Evolutionary conservation across 495 filamentous ascomycete genomes (phyloP).

Genomic region (Aspergillus kassunensis): DNA sequence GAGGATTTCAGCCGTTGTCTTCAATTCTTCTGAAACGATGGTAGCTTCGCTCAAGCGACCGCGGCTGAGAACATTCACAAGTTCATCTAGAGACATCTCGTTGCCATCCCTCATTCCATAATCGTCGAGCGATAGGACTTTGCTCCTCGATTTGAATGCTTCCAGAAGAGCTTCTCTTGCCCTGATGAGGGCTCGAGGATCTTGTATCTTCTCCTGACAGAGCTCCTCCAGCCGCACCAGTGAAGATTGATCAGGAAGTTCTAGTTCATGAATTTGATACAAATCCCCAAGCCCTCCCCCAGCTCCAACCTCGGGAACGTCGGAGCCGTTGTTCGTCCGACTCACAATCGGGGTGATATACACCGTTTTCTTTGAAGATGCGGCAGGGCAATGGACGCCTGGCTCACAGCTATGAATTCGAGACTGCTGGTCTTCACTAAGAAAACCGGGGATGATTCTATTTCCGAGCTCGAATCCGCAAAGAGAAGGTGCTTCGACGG

Average conservation of each 20-base stretch:
- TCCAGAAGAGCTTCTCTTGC: conserved; percentile 29
- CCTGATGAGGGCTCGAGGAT: conserved; percentile 28
- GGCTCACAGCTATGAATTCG: conserved; percentile 87
- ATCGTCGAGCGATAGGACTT: conserved; percentile 37
- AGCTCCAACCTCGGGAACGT: conserved; percentile 68
- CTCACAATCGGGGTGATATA: conserved; percentile 75
- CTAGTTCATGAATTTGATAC: conserved; percentile 59
- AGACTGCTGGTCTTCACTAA: conserved; percentile 60
- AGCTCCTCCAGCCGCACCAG: conserved; percentile 45
- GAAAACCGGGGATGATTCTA: conserved; percentile 57
- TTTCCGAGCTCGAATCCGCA: conserved; percentile 79
- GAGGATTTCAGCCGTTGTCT: not conserved
- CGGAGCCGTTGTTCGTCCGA: conserved; percentile 50
- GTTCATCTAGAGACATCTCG: conserved; percentile 42
- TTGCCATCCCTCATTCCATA: conserved; percentile 37
- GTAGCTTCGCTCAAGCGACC: conserved; percentile 5
- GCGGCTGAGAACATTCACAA: conserved; percentile 36
- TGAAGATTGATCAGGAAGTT: conserved; percentile 44
- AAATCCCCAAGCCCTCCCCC: conserved; percentile 79
- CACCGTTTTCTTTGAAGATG: conserved; percentile 55
- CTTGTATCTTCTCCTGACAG: conserved; percentile 40
- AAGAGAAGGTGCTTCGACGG: conserved; percentile 60
- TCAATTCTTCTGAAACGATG: not conserved
- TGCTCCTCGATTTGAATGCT: conserved; percentile 33
- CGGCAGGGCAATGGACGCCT: conserved; percentile 57